These are phyloP conservation scores for Cochlearia excelsa DNA, from an alignment of 345 rosid species.

Conservation along the genomic window DNA sequence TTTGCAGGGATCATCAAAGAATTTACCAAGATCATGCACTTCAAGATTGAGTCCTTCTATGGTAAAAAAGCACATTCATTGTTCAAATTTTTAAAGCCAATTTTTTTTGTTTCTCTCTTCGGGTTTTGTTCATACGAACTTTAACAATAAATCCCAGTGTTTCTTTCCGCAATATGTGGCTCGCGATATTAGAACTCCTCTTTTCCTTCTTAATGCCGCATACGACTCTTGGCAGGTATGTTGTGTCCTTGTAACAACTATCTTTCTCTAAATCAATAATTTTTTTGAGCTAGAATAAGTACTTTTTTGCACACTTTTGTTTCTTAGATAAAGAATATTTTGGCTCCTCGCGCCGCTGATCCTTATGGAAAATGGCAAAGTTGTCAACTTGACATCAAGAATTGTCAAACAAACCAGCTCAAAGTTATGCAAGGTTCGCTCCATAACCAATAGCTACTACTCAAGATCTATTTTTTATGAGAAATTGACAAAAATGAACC, in stretches of 20 bases:
- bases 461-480: too few relatives aligned
- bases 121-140: slow-evolving; percentile 19
- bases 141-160: slow-evolving; percentile 47
- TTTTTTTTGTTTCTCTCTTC: slow-evolving; percentile 14
- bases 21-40: slow-evolving; percentile 74
- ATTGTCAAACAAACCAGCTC: slow-evolving; percentile 64
- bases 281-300: too few relatives aligned
- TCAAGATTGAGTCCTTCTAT: slow-evolving; percentile 56
- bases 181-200: slow-evolving; percentile 60
- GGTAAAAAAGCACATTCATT: slow-evolving; percentile 42
- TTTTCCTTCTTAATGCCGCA: slow-evolving; percentile 86
- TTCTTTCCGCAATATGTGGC: slow-evolving; percentile 87
- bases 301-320: too few relatives aligned
- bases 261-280: neutral
- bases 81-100: neutral
- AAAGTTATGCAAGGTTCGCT: slow-evolving; percentile 68
- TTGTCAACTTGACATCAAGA: slow-evolving; percentile 67
- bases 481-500: too few relatives aligned
- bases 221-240: slow-evolving; percentile 96
- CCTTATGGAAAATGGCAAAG: slow-evolving; percentile 73
- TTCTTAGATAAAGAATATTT: slow-evolving; percentile 66
- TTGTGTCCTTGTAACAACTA: neutral
- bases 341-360: slow-evolving; percentile 82
- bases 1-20: slow-evolving; percentile 69
- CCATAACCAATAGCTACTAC: too few relatives aligned